Evolutionary conservation across 441 rosid genomes (phyloP), one percentile per base, ranked within the genome.

Genomic region (Monsonia emarginata): DNA sequence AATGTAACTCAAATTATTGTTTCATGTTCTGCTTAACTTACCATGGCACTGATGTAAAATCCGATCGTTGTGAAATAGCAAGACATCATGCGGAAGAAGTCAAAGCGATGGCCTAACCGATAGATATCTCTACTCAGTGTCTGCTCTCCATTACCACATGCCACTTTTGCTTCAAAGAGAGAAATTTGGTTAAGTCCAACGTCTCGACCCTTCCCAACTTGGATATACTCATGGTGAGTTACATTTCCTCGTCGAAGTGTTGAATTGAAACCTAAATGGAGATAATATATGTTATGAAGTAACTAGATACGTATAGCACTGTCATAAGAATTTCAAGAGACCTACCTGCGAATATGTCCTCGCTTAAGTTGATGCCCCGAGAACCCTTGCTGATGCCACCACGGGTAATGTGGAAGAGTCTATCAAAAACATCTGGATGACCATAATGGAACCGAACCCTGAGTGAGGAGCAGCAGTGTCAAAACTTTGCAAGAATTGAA

Each of bases 371-470:
- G 83, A 95, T 91, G 36, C 90, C 91, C 73, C 83, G 90, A 42
- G 99, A 95, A 57, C 98, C 98, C 83, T 95, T 95, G 78, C 99
- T 87, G 44, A 95, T 83, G 79, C 99, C 99, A 40, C 99, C 99
- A 81, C 99, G 88, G 14, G 96, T 88, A 38, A 95, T 88, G 73
- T 91, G 98, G 79, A 91, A 95, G 24, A 95, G 86, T 82, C 98
- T 84, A 76, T 95, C 99, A 63, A 95, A 95, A 36, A 95, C 95
- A 21, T 52, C 59, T 21, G 59, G 59, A 52, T 52, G 59, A 2
- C 59, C 59, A 21, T 52, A 52, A 52, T 95, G 99, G 78, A 95
- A 95, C 65, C 99, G 98, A 59, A 95, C 99, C 88, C 99, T 95
- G 68, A 58, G 81, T 54, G 36, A 64, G 34, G 59, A 72, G 27